phyloP scores from a whole-genome alignment of 306 rosid genomes.

The Fragaria ananassa region DNA sequence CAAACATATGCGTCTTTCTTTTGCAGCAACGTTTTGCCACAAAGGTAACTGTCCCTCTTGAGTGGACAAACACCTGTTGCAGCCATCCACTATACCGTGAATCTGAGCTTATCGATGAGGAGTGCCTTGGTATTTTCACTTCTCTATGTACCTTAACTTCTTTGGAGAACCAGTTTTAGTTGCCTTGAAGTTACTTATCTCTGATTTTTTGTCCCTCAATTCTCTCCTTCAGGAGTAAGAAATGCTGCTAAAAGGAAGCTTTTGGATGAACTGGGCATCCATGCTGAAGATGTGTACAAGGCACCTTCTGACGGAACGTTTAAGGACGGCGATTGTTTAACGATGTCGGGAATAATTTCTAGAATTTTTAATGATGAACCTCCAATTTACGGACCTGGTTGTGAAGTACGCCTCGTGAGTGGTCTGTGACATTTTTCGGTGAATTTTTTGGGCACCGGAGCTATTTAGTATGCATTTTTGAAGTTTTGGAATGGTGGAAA shows the following conservation, averaged over 20 bases:
- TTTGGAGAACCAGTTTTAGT: conserved; percentile 13
- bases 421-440: too few species aligned
- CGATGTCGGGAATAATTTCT: too few species aligned
- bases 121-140: conserved; percentile 58
- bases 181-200: conserved; percentile 2
- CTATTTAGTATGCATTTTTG: too few species aligned
- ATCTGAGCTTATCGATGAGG: conserved; percentile 83
- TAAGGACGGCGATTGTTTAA: too few species aligned
- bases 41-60: conserved; percentile 96
- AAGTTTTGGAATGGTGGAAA: too few species aligned
- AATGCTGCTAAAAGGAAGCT: conserved; percentile 99
- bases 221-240: conserved; percentile 59
- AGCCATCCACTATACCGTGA: conserved; percentile 97
- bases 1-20: conserved; percentile 15
- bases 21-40: conserved; percentile 92
- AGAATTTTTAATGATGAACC: too few species aligned
- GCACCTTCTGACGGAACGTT: too few species aligned
- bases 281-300: conserved; percentile 58
- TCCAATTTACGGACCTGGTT: too few species aligned
- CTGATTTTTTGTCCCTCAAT: conserved; percentile 2
- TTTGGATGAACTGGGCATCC: conserved; percentile 89
- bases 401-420: too few species aligned
- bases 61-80: conserved; percentile 99
- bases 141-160: background rate
- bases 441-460: too few species aligned